Percentiles rank a stretch among this genome's conserved stretches.
Evolutionary conservation across 768 basidiomycete species (phyloP).

Genomic region (Cystofilobasidium ferigula): DNA sequence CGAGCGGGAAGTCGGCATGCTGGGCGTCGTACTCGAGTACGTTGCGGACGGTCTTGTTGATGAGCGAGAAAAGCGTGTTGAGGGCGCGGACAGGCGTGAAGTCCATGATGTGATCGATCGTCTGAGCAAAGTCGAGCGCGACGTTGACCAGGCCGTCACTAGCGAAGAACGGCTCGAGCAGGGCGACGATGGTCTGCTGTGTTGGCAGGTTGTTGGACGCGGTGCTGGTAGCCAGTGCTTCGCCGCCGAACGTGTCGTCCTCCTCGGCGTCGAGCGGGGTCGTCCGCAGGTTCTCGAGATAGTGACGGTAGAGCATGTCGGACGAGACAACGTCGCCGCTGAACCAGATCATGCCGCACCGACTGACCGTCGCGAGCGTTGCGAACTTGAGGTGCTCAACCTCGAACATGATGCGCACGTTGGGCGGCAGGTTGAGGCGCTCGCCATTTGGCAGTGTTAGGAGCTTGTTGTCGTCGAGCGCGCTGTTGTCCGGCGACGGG

Average conservation of each 20-base stretch:
- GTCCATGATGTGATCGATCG: constrained; percentile 98
- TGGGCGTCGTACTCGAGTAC: constrained; percentile 88
- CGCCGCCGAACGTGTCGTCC: constrained; percentile 52
- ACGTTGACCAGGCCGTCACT: constrained; percentile 68
- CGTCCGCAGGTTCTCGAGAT: constrained; percentile 63
- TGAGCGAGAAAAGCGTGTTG: constrained; percentile 87
- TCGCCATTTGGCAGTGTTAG: constrained; percentile 96
- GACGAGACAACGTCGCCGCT: constrained; percentile 90
- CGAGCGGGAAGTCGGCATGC: constrained; percentile 86
- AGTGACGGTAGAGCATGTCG: constrained; percentile 80
- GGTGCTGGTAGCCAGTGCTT: constrained; percentile 43
- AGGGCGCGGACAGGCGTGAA: constrained; percentile 84
- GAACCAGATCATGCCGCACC: constrained; percentile 99
- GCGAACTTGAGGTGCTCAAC: constrained; percentile 96
- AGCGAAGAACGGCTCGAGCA: constrained; percentile 71
- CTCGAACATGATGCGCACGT: constrained; percentile 99
- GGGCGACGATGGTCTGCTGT: constrained; percentile 61
- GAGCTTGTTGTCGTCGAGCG: constrained; percentile 95
- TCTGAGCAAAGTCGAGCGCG: constrained; percentile 66
- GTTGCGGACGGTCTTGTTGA: constrained; percentile 91
- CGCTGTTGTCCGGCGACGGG: constrained; percentile 48
- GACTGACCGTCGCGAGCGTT: constrained; percentile 95
- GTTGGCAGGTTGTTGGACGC: constrained; percentile 48
- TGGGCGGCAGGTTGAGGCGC: constrained; percentile 87
- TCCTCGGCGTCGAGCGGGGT: constrained; percentile 79